Percentiles rank a stretch among this genome's conserved stretches.
Conservation (phyloP, 805 yeast species). For the Limtongia smithiae region DNA sequence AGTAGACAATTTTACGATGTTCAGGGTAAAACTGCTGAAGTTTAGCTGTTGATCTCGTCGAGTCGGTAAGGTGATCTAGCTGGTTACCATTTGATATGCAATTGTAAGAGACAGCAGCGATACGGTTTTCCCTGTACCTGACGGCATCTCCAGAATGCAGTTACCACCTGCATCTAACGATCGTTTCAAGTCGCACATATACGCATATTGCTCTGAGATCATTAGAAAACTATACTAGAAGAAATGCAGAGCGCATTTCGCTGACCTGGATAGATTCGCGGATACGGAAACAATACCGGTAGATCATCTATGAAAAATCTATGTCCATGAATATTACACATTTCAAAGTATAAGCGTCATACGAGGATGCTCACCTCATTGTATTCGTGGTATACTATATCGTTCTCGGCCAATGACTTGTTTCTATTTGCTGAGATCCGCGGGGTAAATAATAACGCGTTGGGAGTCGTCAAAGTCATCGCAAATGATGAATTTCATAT, state of each 20-base stretch:
- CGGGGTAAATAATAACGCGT: too few relatives aligned
- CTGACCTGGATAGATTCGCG: constrained; percentile 75
- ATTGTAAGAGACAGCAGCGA: constrained; percentile 86
- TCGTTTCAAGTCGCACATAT: constrained; percentile 92
- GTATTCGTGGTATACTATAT: too few relatives aligned
- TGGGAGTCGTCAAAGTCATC: too few relatives aligned
- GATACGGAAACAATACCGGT: constrained; percentile 94
- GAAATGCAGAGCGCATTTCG: not conserved
- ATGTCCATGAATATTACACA: too few relatives aligned
- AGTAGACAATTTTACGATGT: constrained; percentile 87
- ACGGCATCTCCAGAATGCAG: constrained; percentile 97
- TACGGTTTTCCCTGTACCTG: constrained; percentile 98
- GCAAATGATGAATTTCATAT: too few relatives aligned
- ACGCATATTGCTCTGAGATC: constrained; percentile 78
- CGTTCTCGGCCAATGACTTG: too few relatives aligned
- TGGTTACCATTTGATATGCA: constrained; percentile 74
- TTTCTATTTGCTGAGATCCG: too few relatives aligned
- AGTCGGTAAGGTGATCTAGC: not conserved
- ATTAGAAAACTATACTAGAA: not conserved
- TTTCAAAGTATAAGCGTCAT: too few relatives aligned
- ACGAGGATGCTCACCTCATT: constrained; percentile 28
- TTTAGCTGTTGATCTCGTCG: too few relatives aligned
- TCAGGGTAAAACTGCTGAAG: constrained; percentile 66
- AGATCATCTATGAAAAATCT: constrained; percentile 92
- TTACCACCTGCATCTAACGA: constrained; percentile 96